Conservation (phyloP, 2,329 filamentous ascomycete genomes). For the Scedosporium dehoogii region DNA sequence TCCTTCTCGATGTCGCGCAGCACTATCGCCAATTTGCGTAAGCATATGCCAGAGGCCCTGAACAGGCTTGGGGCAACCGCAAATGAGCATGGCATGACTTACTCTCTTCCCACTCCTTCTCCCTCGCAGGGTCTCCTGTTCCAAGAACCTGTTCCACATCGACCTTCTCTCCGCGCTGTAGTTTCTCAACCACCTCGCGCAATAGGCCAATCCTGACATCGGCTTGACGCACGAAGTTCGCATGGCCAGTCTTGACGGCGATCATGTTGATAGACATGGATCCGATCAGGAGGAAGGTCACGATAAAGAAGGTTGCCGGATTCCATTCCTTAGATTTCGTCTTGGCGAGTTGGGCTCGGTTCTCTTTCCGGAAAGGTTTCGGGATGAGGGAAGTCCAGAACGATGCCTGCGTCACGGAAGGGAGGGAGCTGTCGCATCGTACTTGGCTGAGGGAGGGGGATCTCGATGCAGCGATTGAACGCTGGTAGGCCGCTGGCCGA, state of each 20-base stretch:
- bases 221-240: constrained; percentile 62
- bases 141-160: constrained; percentile 79
- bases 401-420: constrained; percentile 43
- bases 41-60: neutral
- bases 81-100: constrained; percentile 17
- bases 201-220: constrained; percentile 70
- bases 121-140: constrained; percentile 62
- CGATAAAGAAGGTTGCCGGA: constrained; percentile 71
- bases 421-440: constrained; percentile 29
- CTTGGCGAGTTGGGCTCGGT: constrained; percentile 18
- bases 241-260: constrained; percentile 64
- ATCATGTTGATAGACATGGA: constrained; percentile 95
- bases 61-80: neutral
- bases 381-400: constrained; percentile 65
- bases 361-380: constrained; percentile 43
- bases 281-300: constrained; percentile 78
- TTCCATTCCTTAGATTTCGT: constrained; percentile 59
- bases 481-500: neutral
- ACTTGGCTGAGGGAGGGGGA: constrained; percentile 3
- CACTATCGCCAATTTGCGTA: constrained; percentile 29
- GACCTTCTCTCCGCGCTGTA: constrained; percentile 65
- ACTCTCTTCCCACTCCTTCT: constrained; percentile 85
- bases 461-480: neutral
- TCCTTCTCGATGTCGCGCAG: constrained; percentile 58
- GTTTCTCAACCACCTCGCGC: constrained; percentile 61